Conservation (phyloP, 306 rosid species). For the Luffa aegyptiaca region DNA sequence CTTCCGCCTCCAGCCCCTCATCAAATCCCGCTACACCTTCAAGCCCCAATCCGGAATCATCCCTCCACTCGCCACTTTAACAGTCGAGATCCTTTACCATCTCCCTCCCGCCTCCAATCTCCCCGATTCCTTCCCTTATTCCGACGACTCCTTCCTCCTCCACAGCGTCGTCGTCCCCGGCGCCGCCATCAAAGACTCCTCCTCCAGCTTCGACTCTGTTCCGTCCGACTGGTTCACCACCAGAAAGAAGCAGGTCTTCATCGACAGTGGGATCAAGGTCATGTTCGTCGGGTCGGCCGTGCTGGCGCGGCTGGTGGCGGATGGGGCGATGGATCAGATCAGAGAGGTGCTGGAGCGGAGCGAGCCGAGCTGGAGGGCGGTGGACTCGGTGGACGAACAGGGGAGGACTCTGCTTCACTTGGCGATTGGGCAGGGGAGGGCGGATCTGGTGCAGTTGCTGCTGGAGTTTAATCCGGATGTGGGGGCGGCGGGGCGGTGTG, state of each 20-base stretch:
- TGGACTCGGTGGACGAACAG: conserved; percentile 33
- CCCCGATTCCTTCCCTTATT: conserved; percentile 51
- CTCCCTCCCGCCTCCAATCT: conserved; percentile 38
- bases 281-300: conserved; percentile 63
- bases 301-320: conserved; percentile 38
- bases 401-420: conserved; percentile 57
- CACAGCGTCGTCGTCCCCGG: conserved; percentile 85
- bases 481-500: conserved; percentile 29
- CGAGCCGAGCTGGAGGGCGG: conserved; percentile 46
- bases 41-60: conserved; percentile 69
- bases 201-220: conserved; percentile 52
- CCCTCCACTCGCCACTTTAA: conserved; percentile 56
- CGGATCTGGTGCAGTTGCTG: conserved; percentile 63
- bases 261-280: conserved; percentile 57
- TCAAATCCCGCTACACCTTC: conserved; percentile 50
- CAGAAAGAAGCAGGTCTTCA: conserved; percentile 64
- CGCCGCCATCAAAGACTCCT: conserved; percentile 50
- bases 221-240: conserved; percentile 73
- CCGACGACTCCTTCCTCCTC: conserved; percentile 59
- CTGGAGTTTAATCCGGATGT: conserved; percentile 59
- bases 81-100: conserved; percentile 44
- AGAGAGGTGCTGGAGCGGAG: conserved; percentile 60
- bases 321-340: conserved; percentile 53
- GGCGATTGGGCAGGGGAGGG: conserved; percentile 37
- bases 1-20: conserved; percentile 52